Percentiles rank a stretch among this genome's conserved stretches.
These are phyloP conservation scores for Tympanopsis confertula DNA, from an alignment of 2,329 filamentous ascomycete species.

Conservation along the genomic window DNA sequence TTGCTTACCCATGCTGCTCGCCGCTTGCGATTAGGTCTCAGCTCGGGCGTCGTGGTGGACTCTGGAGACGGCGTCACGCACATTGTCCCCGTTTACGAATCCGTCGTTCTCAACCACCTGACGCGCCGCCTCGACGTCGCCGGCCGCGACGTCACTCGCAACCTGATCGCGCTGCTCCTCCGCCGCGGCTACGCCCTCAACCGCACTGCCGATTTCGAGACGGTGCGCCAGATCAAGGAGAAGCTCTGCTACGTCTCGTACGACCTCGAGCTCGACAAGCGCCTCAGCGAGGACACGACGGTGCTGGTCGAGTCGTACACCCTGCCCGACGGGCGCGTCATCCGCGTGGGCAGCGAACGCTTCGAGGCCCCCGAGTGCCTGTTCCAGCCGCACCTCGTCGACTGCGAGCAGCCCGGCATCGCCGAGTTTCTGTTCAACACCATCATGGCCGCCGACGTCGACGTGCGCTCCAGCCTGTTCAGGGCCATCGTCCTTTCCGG, in stretches of 20 bases:
- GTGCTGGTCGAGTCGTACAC: conserved; percentile 97
- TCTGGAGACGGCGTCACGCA: conserved; percentile 97
- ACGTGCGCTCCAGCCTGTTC: conserved; percentile 85
- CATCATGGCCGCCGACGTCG: conserved; percentile 89
- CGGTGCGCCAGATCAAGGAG: conserved; percentile 97
- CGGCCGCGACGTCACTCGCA: conserved; percentile 89
- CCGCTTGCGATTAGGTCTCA: conserved; percentile 45
- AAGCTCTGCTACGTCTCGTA: conserved; percentile 99
- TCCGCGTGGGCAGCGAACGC: conserved; percentile 88
- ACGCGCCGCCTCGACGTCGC: conserved; percentile 89
- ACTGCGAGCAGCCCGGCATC: conserved; percentile 93
- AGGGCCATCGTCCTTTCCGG: conserved; percentile 95
- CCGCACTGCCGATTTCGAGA: conserved; percentile 97
- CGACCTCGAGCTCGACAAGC: conserved; percentile 91
- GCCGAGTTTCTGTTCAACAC: conserved; percentile 98
- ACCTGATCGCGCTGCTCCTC: conserved; percentile 86
- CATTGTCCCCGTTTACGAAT: conserved; percentile 97
- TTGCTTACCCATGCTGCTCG: background rate
- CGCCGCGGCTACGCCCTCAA: conserved; percentile 93
- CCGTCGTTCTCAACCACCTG: conserved; percentile 94
- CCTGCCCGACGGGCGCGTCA: conserved; percentile 87
- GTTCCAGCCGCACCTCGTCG: conserved; percentile 95
- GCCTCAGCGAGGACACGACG: conserved; percentile 91
- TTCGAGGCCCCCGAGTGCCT: conserved; percentile 97
- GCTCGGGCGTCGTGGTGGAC: conserved; percentile 94